Base-by-base conservation (phyloP, 805 yeast genomes). In the Candida ortonii region DNA sequence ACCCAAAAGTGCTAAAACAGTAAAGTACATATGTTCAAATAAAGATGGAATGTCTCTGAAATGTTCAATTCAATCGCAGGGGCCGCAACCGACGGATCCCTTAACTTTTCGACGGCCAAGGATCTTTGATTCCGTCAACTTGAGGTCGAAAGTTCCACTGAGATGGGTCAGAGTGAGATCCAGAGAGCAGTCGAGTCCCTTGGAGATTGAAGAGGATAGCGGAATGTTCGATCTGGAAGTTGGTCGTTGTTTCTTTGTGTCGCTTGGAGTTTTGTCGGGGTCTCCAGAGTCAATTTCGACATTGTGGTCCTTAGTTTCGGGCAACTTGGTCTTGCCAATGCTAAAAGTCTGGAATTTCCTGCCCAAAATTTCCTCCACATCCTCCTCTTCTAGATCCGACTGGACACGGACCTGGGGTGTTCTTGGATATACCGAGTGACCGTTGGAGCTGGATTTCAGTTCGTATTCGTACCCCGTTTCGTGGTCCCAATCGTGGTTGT, bases 51-150 rank as follows among this genome's bases (percentile, higher is more conserved):
- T 22, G 24, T 22, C 11, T 22, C 14, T n/a, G 7, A 20, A 16
- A 16, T 25, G 17, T 16, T 13, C 37, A 16, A 14, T 30, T 22
- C 18, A 22, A 19, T 14, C 30, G 11, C 21, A 16, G 13, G 47
- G 46, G 2, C 53, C 55, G 30, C 55, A 43, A 10, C 48, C 47
- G 16, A 24, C 26, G 9, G 49, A 38, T 4, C 49, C 49, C 13
- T 41, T 44, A 16, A 46, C 39, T 41, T 67, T 68, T 30, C 87
- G 63, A 35, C 87, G 64, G 28, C 77, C 72, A 23, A 82, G 59
- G 40, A 82, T 57, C 20, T 81, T 80, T 27, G 85, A 77, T 14
- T 80, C 81, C 36, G 76, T 77, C 49, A 82, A 56, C 41, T 73
- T 76, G 39, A 82, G 64, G 34, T 81, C 82, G 44, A 81, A 76